Conservation (phyloP, 1,284 basidiomycete genomes). For the Heterobasidion irregulare region DNA sequence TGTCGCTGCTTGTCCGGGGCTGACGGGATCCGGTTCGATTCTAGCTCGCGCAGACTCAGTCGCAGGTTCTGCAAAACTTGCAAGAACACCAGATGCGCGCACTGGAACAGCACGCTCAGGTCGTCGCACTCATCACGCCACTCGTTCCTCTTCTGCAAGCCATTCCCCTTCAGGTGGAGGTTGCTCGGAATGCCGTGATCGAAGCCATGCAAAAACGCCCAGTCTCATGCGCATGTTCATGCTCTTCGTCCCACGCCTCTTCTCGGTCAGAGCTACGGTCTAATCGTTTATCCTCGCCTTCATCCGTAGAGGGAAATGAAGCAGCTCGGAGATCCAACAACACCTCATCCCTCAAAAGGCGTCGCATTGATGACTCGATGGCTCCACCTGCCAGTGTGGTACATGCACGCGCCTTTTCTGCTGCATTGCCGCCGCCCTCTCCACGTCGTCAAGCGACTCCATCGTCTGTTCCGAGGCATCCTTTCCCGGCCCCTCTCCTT, state of each 20-base stretch:
- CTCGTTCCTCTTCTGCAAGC: slow-evolving; percentile 49
- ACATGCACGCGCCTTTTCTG: too few species aligned
- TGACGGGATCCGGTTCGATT: neutral
- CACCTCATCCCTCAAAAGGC: neutral
- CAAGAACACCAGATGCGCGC: slow-evolving; percentile 42
- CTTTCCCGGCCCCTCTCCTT: too few species aligned
- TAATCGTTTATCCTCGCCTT: too few species aligned
- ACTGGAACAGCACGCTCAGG: slow-evolving; percentile 28
- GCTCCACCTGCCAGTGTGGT: neutral
- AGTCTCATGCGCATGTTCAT: neutral
- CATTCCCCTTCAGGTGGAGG: slow-evolving; percentile 47
- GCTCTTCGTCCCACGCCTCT: neutral
- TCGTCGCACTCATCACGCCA: slow-evolving; percentile 43
- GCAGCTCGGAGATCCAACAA: too few species aligned
- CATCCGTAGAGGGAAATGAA: too few species aligned
- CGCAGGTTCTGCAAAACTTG: slow-evolving; percentile 42
- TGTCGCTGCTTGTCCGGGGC: neutral
- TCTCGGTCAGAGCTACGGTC: neutral
- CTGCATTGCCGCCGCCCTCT: neutral
- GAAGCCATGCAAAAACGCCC: slow-evolving; percentile 23
- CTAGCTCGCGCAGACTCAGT: slow-evolving; percentile 30
- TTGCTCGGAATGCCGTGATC: slow-evolving; percentile 31
- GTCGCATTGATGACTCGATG: neutral
- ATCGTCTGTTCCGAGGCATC: too few species aligned
- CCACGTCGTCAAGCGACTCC: neutral